A percentile compares a stretch with the other conserved stretches of the same genome.
phyloP scores from a whole-genome alignment of 2,329 filamentous ascomycete species.

The Pestalotiopsis sp. region DNA sequence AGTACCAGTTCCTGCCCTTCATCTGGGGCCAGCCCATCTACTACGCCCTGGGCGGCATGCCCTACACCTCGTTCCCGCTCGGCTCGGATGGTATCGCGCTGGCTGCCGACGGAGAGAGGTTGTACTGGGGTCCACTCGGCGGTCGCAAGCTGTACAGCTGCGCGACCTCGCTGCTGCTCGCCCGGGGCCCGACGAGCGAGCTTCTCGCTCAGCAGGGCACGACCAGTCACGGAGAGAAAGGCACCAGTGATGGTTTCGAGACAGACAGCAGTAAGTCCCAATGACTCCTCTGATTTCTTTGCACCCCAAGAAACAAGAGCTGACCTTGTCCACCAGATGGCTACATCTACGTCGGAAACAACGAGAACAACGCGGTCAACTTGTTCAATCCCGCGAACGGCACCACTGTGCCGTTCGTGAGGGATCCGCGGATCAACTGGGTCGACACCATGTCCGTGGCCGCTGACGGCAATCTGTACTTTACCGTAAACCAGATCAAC shows the following conservation, averaged over 20 bases:
- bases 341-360: constrained; percentile 50
- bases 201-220: constrained; percentile 45
- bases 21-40: constrained; percentile 52
- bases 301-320: too few species aligned
- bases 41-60: constrained; percentile 34
- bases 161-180: constrained; percentile 42
- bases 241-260: constrained; percentile 54
- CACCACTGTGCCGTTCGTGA: constrained; percentile 42
- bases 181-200: constrained; percentile 38
- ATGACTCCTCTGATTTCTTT: not conserved
- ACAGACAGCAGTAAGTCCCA: constrained; percentile 41
- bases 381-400: constrained; percentile 43
- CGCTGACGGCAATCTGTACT: constrained; percentile 53
- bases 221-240: constrained; percentile 45
- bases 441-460: constrained; percentile 48
- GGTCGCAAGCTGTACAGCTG: constrained; percentile 43
- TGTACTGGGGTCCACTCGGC: constrained; percentile 49
- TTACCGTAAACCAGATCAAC: constrained; percentile 52
- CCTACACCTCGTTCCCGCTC: constrained; percentile 40
- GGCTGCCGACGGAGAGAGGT: constrained; percentile 46
- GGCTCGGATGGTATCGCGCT: constrained; percentile 55
- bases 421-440: constrained; percentile 46
- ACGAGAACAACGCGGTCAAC: constrained; percentile 50
- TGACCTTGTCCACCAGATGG: constrained; percentile 27
- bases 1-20: constrained; percentile 47